Percentiles rank a stretch among this genome's conserved stretches.
Conservation (phyloP, 495 filamentous ascomycete species). For the Neurospora sp. region DNA sequence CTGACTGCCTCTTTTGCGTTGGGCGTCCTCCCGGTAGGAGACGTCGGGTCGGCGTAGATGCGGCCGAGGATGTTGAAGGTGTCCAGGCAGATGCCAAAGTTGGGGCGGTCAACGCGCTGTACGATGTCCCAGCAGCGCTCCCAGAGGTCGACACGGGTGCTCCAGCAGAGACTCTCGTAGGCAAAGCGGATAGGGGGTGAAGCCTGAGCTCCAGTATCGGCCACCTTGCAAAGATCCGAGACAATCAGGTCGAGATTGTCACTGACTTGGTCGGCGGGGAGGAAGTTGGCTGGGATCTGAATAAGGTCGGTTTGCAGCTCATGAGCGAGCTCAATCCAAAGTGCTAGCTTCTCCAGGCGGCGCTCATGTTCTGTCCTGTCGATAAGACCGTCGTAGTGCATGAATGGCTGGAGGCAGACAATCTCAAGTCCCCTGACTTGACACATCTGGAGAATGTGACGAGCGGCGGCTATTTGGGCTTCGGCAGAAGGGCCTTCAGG, state of each 20-base stretch:
- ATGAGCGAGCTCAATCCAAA: conserved; percentile 60
- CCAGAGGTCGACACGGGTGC: conserved; percentile 62
- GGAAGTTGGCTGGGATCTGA: conserved; percentile 64
- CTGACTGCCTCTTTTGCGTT: conserved; percentile 50
- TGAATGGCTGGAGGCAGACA: conserved; percentile 69
- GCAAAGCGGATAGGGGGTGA: conserved; percentile 56
- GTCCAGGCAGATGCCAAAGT: conserved; percentile 73
- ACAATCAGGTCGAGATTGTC: conserved; percentile 51
- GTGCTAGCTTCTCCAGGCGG: conserved; percentile 50
- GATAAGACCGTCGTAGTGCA: conserved; percentile 66
- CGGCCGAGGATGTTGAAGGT: conserved; percentile 72
- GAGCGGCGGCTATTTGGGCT: conserved; percentile 49
- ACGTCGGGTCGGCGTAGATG: conserved; percentile 61
- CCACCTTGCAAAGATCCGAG: conserved; percentile 52
- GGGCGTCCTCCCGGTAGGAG: conserved; percentile 39
- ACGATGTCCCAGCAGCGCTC: conserved; percentile 65
- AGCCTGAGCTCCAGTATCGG: conserved; percentile 50
- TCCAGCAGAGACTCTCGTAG: conserved; percentile 71
- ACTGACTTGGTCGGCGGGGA: conserved; percentile 45
- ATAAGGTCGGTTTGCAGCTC: conserved; percentile 60
- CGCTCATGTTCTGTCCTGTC: conserved; percentile 51
- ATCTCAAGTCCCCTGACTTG: conserved; percentile 48
- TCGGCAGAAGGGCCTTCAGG: conserved; percentile 19
- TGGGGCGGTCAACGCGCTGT: conserved; percentile 50
- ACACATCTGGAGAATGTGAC: conserved; percentile 45